A percentile compares a stretch with the other conserved stretches of the same genome.
Evolutionary conservation across 768 basidiomycete species (phyloP).

Genomic region (Cyclocybe cylindracea): DNA sequence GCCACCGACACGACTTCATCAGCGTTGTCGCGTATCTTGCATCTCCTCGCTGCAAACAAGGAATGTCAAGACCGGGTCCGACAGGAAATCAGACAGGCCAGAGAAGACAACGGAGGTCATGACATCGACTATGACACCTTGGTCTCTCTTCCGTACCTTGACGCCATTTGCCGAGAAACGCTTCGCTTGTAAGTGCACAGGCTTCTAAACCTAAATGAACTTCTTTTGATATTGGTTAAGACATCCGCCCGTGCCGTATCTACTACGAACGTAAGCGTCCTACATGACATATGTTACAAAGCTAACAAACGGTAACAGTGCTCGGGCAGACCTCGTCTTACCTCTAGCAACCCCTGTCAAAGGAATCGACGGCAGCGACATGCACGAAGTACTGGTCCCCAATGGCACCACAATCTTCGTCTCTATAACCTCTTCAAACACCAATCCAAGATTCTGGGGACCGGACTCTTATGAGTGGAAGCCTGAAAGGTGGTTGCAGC

Average conservation of each 20-base stretch:
- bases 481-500: too few relatives aligned
- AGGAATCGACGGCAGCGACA: slow-evolving; percentile 36
- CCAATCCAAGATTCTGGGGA: too few relatives aligned
- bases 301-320: slow-evolving; percentile 1
- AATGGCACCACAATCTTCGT: too few relatives aligned
- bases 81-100: slow-evolving; percentile 31
- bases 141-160: slow-evolving; percentile 34
- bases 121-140: slow-evolving; percentile 40
- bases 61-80: slow-evolving; percentile 36
- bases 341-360: slow-evolving; percentile 41
- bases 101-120: slow-evolving; percentile 11
- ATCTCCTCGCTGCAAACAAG: slow-evolving; percentile 30
- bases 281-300: too few relatives aligned
- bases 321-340: slow-evolving; percentile 36
- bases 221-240: slow-evolving; percentile 2
- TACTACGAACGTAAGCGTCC: slow-evolving; percentile 12
- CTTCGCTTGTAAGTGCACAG: slow-evolving; percentile 31
- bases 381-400: slow-evolving; percentile 28
- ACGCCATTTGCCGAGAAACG: slow-evolving; percentile 42
- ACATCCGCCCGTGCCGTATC: slow-evolving; percentile 19
- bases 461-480: too few relatives aligned
- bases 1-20: slow-evolving; percentile 46
- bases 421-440: too few relatives aligned
- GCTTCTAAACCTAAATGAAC: neutral
- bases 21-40: slow-evolving; percentile 36